A percentile compares a stretch with the other conserved stretches of the same genome.
Evolutionary conservation across 805 yeast species (phyloP).

Genomic region (Zygotorulaspora florentina): DNA sequence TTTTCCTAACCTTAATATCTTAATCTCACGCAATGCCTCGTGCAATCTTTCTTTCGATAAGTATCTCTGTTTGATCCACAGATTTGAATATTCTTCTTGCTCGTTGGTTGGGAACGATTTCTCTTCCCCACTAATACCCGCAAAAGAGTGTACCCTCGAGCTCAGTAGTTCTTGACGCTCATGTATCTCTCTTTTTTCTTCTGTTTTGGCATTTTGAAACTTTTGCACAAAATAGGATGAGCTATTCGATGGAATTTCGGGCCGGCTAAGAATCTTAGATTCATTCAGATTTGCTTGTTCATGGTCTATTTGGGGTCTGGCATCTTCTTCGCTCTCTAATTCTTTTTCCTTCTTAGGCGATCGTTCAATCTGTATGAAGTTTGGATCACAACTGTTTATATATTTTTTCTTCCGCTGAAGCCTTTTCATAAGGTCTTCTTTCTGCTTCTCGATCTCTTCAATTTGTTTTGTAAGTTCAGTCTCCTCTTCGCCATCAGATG

Average conservation of each 20-base stretch:
- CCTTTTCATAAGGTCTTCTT: conserved; percentile 24
- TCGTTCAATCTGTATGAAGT: conserved; percentile 25
- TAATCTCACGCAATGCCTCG: conserved; percentile 43
- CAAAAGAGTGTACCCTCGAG: conserved; percentile 41
- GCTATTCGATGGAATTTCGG: conserved; percentile 8
- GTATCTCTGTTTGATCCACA: conserved; percentile 45
- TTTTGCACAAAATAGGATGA: conserved; percentile 36
- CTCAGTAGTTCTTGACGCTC: conserved; percentile 29
- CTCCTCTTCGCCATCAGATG: conserved; percentile 26
- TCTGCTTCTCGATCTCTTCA: conserved; percentile 28
- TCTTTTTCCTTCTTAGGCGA: conserved; percentile 33
- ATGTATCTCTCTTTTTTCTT: conserved; percentile 21
- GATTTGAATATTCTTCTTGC: conserved; percentile 45
- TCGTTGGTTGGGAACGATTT: conserved; percentile 39
- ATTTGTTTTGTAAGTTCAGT: conserved; percentile 19
- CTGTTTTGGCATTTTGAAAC: conserved; percentile 27
- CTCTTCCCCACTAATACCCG: conserved; percentile 17
- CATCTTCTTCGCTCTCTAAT: not conserved
- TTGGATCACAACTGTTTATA: conserved; percentile 18
- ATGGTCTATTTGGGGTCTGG: conserved; percentile 1
- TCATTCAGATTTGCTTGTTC: conserved; percentile 16
- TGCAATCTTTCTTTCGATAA: conserved; percentile 38
- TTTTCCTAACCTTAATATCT: conserved; percentile 54
- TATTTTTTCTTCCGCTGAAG: conserved; percentile 19
- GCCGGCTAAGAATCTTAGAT: conserved; percentile 2